Percentiles rank a stretch among this genome's conserved stretches.
Evolutionary conservation across 352 stramenopile genomes (phyloP).

Genomic region (Phytophthora gonapodyides): DNA sequence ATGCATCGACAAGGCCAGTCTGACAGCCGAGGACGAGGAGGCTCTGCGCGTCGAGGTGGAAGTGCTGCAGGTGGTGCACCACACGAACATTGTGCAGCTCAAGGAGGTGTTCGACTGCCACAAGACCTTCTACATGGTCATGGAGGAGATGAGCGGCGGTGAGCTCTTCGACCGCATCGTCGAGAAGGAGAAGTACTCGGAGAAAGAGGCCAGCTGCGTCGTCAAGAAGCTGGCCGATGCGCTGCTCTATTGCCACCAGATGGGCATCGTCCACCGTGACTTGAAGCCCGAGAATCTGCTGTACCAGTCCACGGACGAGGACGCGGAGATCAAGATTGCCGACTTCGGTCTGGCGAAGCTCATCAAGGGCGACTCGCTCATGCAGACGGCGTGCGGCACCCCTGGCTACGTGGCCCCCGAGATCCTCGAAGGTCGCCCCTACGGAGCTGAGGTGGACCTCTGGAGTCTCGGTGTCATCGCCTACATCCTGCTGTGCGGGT

Average conservation of each 20-base stretch:
- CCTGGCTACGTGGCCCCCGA: constrained; percentile 97
- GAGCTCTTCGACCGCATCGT: constrained; percentile 95
- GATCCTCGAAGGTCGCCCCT: constrained; percentile 93
- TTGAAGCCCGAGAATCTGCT: constrained; percentile 92
- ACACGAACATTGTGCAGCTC: constrained; percentile 90
- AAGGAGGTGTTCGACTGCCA: constrained; percentile 88
- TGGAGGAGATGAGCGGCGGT: constrained; percentile 91
- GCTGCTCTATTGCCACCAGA: constrained; percentile 87
- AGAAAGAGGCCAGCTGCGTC: constrained; percentile 83
- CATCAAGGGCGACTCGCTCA: constrained; percentile 91
- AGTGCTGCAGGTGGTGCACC: constrained; percentile 80
- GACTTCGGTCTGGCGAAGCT: constrained; percentile 93
- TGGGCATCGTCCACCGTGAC: constrained; percentile 92
- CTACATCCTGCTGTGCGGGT: constrained; percentile 94
- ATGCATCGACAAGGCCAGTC: constrained; percentile 83
- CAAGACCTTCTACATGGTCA: constrained; percentile 93
- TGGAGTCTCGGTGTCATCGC: constrained; percentile 97
- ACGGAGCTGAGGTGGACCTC: constrained; percentile 95
- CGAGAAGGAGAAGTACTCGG: constrained; percentile 91
- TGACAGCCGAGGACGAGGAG: constrained; percentile 83
- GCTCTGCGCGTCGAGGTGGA: constrained; percentile 83
- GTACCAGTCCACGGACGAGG: constrained; percentile 84
- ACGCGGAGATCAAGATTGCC: constrained; percentile 94
- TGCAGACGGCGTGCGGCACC: constrained; percentile 96
- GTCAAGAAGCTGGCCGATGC: constrained; percentile 88